Percentiles rank a stretch among this genome's conserved stretches.
Conservation (phyloP, 495 filamentous ascomycete species). For the Tuber magnatum region DNA sequence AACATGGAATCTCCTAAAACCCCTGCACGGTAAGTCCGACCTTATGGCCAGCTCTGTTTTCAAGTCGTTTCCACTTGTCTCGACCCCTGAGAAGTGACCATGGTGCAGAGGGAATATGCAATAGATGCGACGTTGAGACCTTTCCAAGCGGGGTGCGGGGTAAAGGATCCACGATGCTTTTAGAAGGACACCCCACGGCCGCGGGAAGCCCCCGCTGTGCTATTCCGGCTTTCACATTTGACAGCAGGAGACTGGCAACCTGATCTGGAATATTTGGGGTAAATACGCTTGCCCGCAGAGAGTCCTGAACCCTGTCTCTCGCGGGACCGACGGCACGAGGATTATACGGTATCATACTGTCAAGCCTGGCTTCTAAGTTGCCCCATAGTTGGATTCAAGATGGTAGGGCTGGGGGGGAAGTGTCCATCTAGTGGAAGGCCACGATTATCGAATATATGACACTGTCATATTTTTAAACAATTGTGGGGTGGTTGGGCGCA, state of each 20-base stretch:
- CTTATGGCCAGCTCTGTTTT: background rate
- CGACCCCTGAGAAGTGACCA: background rate
- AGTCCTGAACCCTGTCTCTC: background rate
- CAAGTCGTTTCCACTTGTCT: background rate
- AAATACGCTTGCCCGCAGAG: background rate
- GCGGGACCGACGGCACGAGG: background rate
- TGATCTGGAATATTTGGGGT: no score
- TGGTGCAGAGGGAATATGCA: background rate
- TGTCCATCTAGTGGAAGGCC: background rate
- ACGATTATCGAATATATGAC: background rate
- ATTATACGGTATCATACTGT: background rate
- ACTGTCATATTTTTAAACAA: no score
- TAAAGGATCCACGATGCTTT: background rate
- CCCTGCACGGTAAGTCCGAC: no score
- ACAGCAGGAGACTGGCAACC: background rate
- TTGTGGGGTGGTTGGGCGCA: no score
- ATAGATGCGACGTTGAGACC: background rate
- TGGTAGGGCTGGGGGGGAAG: background rate
- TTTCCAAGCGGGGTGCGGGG: background rate
- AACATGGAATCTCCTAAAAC: no score
- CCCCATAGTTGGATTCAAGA: background rate
- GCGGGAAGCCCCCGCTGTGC: background rate
- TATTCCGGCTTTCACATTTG: background rate
- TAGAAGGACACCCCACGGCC: background rate
- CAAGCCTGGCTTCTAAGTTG: background rate